A percentile compares a stretch with the other conserved stretches of the same genome.
phyloP scores from a whole-genome alignment of 176 grass and related monocot species.

The Ensete glaucum region DNA sequence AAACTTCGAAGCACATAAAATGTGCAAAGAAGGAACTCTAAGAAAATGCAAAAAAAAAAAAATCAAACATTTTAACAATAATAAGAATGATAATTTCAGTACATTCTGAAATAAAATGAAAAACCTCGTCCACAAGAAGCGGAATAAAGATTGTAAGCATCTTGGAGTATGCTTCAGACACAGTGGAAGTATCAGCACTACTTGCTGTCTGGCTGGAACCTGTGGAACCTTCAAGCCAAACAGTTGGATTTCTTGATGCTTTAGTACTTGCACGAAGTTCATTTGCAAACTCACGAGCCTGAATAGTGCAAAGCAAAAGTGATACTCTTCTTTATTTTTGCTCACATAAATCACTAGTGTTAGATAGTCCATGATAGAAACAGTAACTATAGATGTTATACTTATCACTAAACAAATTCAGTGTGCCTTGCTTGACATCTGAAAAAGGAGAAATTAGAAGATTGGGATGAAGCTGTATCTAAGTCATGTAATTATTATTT shows the following conservation, averaged over 20 bases:
- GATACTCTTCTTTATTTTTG: no score
- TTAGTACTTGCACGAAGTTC: slow-evolving; percentile 95
- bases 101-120: not conserved
- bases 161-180: slow-evolving; percentile 97
- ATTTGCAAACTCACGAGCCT: slow-evolving; percentile 98
- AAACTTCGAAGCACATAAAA: slow-evolving; percentile 99
- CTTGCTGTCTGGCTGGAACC: slow-evolving; percentile 48
- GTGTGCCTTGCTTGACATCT: not conserved
- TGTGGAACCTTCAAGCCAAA: slow-evolving; percentile 78
- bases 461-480: not conserved
- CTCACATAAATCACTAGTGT: no score
- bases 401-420: not conserved
- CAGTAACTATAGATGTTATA: not conserved
- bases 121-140: slow-evolving; percentile 95
- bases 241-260: slow-evolving; percentile 66
- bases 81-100: slow-evolving; percentile 4
- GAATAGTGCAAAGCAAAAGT: not conserved
- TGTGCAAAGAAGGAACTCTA: slow-evolving; percentile 99
- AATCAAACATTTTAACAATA: slow-evolving; percentile 14
- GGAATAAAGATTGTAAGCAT: slow-evolving; percentile 99
- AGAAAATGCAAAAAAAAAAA: slow-evolving; percentile 20
- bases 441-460: not conserved
- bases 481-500: not conserved
- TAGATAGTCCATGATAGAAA: no score
- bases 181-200: slow-evolving; percentile 67